These are phyloP conservation scores for Mrakia hoshinonis DNA, from an alignment of 768 basidiomycete species.

Conservation along the genomic window DNA sequence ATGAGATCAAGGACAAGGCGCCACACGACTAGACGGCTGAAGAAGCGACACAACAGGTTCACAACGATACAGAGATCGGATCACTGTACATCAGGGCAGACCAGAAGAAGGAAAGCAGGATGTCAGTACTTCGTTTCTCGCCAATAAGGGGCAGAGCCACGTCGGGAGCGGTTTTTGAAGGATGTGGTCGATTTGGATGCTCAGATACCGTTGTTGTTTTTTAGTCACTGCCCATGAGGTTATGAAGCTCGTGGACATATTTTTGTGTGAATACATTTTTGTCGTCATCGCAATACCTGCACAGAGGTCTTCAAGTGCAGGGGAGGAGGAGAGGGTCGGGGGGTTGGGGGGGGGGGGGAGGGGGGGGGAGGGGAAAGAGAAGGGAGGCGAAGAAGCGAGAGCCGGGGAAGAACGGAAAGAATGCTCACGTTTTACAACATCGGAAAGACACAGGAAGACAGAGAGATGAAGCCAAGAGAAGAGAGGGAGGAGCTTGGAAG, in stretches of 20 bases:
- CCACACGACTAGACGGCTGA: too few species aligned
- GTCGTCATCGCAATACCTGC: background rate
- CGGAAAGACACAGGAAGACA: background rate
- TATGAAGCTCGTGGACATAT: constrained; percentile 6
- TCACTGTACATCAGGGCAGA: too few species aligned
- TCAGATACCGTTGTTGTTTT: constrained; percentile 6
- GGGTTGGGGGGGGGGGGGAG: background rate
- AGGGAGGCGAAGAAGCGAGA: background rate
- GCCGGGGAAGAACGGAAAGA: background rate
- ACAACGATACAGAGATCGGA: too few species aligned
- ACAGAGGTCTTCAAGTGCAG: background rate
- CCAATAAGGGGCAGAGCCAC: too few species aligned
- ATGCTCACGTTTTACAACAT: background rate
- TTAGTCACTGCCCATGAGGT: background rate
- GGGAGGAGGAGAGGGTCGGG: background rate
- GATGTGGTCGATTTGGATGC: background rate
- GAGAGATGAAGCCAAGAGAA: background rate
- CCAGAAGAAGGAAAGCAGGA: background rate
- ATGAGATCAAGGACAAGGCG: too few species aligned
- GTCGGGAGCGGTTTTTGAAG: too few species aligned
- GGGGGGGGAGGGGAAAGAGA: background rate
- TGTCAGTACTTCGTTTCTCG: background rate
- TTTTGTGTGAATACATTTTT: constrained; percentile 12
- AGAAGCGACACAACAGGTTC: too few species aligned
- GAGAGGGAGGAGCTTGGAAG: background rate